Conservation (phyloP, 768 basidiomycete species). For the Rhizopogon vulgaris region DNA sequence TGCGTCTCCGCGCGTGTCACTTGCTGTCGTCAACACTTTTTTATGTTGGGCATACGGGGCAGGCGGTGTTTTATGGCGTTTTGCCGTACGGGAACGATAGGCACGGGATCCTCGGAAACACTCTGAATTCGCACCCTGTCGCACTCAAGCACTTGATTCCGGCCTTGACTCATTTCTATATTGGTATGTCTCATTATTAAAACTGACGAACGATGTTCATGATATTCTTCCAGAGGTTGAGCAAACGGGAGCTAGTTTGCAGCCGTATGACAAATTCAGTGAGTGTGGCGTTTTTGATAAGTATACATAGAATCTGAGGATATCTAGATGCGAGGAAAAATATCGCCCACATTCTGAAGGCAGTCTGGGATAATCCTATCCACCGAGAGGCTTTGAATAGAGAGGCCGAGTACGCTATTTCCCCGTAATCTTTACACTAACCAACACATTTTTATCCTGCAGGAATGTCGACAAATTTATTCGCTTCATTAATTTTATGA, state of each 20-base stretch:
- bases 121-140: constrained; percentile 79
- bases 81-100: constrained; percentile 60
- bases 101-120: constrained; percentile 70
- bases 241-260: constrained; percentile 93
- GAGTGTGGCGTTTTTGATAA: constrained; percentile 25
- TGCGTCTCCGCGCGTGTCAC: constrained; percentile 26
- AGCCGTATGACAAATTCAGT: constrained; percentile 99
- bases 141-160: constrained; percentile 88
- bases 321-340: constrained; percentile 66
- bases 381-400: constrained; percentile 83
- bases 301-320: constrained; percentile 3
- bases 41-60: constrained; percentile 3
- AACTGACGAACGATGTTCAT: background rate
- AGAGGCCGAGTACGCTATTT: constrained; percentile 59
- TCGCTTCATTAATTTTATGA: constrained; percentile 93
- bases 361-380: constrained; percentile 84
- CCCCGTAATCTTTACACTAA: background rate
- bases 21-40: no score
- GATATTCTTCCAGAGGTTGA: constrained; percentile 71
- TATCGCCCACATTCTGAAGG: constrained; percentile 81
- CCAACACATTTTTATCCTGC: constrained; percentile 7
- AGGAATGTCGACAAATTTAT: constrained; percentile 93
- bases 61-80: constrained; percentile 74
- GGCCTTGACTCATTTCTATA: constrained; percentile 90
- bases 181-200: constrained; percentile 48